Base-by-base conservation (phyloP, 2,329 filamentous ascomycete species). In the Zymoseptoria pseudotritici region DNA sequence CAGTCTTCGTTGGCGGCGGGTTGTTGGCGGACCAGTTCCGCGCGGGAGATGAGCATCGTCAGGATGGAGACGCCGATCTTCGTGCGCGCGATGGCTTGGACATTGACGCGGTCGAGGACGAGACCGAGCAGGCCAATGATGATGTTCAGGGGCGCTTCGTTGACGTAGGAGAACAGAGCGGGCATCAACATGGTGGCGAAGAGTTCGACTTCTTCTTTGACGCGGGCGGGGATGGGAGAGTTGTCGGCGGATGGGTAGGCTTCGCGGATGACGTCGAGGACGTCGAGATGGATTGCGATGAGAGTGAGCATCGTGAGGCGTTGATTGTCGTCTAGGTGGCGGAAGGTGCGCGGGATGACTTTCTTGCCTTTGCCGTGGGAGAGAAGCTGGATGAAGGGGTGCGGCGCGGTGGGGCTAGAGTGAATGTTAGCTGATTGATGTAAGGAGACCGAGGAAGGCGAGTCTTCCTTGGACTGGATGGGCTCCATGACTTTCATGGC, bases 281-380 rank as follows among this genome's bases (percentile, higher is more conserved):
- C 86, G 73, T 97, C 94, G 31, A 99, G 85, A 69, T 97, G 91
- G 56, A 97, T 87, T 61, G 96, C 85, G 66, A 99, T 93, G 83
- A 99, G 93, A 4, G 94, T 99, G 63, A 99, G 81, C 63, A 97
- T 91, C 0, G 92, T 97, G 21, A 94, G 92, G 55, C 93, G 90
- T 76, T 97, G 92, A 71, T 97, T 89, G 63, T 92, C 89, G 64
- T 89, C 89, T 56, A 97, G 89, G 70, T 97, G 91, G 51, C 91
- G 88, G 83, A 97, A 97, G 57, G 97, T 89, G 58, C 94, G 90
- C 55, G 91, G 91, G 62, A 99, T 91, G 1, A 90, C 90, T 78
- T 94, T 96, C 79, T 97, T 97, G 71, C 94, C 94, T 79, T 99
- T 99, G 67, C 87, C 85, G 70, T 94, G 95, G 4, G 92, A 96